Percentiles rank a stretch among this genome's conserved stretches.
These are phyloP conservation scores for Podospora conica DNA, from an alignment of 495 filamentous ascomycete species.

Conservation along the genomic window DNA sequence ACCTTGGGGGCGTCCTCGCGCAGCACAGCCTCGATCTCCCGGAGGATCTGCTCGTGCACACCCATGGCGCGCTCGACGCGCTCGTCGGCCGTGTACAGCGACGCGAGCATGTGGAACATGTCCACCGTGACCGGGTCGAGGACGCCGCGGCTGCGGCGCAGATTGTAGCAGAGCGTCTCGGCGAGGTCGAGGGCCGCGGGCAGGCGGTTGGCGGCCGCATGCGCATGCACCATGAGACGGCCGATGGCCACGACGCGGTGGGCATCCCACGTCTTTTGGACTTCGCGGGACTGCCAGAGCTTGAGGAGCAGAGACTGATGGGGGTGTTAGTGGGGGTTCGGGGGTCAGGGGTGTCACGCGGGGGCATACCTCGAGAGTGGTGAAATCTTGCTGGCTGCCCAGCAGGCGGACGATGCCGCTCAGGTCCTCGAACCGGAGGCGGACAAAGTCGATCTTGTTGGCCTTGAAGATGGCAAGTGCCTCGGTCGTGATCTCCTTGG, in stretches of 20 bases:
- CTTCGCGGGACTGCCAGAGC: conserved; percentile 57
- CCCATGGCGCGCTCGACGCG: conserved; percentile 46
- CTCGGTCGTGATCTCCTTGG: conserved; percentile 46
- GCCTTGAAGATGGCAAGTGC: conserved; percentile 45
- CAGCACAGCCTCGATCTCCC: conserved; percentile 27
- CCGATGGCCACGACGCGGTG: conserved; percentile 51
- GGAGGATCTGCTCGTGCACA: conserved; percentile 51
- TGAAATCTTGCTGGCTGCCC: conserved; percentile 53
- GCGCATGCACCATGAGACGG: conserved; percentile 51
- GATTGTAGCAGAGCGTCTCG: conserved; percentile 58
- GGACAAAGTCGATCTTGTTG: conserved; percentile 46
- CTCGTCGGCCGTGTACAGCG: conserved; percentile 45
- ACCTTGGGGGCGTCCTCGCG: conserved; percentile 5
- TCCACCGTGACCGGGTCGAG: conserved; percentile 49
- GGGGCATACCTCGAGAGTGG: conserved; percentile 50
- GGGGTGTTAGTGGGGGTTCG: not conserved
- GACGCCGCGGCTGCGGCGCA: conserved; percentile 52
- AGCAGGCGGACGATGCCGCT: conserved; percentile 51
- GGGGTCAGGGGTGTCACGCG: not conserved
- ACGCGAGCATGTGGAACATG: conserved; percentile 51
- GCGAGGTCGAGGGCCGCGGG: conserved; percentile 47
- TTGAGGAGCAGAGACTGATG: conserved; percentile 45
- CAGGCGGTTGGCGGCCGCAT: conserved; percentile 41
- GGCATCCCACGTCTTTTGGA: conserved; percentile 52
- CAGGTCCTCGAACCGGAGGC: conserved; percentile 46